Base-by-base conservation (phyloP, 176 grass and related monocot species). In the Musa beccarii region DNA sequence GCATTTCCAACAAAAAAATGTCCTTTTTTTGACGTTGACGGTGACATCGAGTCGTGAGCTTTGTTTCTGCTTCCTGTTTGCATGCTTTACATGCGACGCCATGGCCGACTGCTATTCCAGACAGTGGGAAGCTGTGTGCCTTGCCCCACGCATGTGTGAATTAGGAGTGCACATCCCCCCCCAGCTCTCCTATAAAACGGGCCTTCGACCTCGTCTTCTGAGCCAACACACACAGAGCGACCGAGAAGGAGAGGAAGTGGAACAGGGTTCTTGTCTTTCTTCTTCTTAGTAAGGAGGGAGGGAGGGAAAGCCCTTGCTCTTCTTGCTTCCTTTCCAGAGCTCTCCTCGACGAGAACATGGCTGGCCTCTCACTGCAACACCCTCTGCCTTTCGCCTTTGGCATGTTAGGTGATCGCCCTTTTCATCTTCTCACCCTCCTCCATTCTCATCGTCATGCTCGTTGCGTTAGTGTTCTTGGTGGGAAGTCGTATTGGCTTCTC, bases 331-430 rank as follows among this genome's bases (percentile, higher is more conserved):
- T 29, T 78, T 80, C 56, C 76, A 19, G 66, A 55, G 22, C 24
- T 1, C 11, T 62, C 8, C 49, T 20, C 7, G 25, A 52, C 3
- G 28, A 29, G 16, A 78, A 61, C 28, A 89, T 86, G 84, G 84
- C 81, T 23, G 87, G 77, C 12, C 78, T 89, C 74, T 92, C 89
- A 68, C 81, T 86, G 71, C 83, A 72, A 67, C 85, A 96, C 79
- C 87, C 87, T 10, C 84, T 79, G 80, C 90, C 84, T 77, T 97
- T 87, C 70, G 84, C 75, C 20, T 92, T 89, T 49, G 93, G 93
- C 57, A 70, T 92, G 68, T 84, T 97, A 81, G 93, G 93, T 96
- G 49, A 15, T 16, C 12, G 13, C 9, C 14, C 14, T 11, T 51
- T 49, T 1, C 1, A 13, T 16, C 7, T 13, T 20, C 11, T 9